Conservation (phyloP, 2,329 filamentous ascomycete genomes). For the Phialophora expanda region DNA sequence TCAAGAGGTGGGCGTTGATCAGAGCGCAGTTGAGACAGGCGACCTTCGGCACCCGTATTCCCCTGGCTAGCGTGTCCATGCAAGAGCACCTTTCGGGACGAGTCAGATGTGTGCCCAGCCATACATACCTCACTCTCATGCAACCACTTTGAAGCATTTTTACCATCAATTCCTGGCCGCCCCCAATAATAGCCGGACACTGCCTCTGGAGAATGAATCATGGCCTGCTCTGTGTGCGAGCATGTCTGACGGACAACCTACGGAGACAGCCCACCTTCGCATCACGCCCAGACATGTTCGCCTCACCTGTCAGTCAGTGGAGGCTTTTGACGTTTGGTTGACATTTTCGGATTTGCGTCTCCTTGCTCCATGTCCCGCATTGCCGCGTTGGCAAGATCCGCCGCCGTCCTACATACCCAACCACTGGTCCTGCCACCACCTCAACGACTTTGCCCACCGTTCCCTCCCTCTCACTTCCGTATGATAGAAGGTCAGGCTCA, state of each 20-base stretch:
- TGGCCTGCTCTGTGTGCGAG: not conserved
- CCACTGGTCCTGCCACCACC: not conserved
- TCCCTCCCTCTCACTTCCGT: not conserved
- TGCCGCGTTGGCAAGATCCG: not conserved
- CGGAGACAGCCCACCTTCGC: not conserved
- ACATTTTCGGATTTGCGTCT: not conserved
- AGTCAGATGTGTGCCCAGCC: conserved; percentile 10
- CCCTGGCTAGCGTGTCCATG: conserved; percentile 19
- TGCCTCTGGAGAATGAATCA: not conserved
- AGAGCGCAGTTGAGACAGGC: conserved; percentile 10
- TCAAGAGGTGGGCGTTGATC: conserved; percentile 14
- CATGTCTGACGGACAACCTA: not conserved
- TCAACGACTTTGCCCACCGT: not conserved
- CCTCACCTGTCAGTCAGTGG: not conserved
- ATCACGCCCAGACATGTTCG: not conserved
- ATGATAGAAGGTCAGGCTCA: not conserved
- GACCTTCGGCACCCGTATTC: conserved; percentile 3
- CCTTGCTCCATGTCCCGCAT: not conserved
- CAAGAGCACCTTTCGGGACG: conserved; percentile 24
- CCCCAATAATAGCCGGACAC: not conserved
- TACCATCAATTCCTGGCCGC: not conserved
- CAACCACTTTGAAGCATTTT: conserved; percentile 3
- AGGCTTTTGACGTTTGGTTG: not conserved
- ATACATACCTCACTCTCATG: conserved; percentile 5
- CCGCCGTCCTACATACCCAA: not conserved